phyloP scores from a whole-genome alignment of 164 flowering plant genomes.

The Vitis labrusca region DNA sequence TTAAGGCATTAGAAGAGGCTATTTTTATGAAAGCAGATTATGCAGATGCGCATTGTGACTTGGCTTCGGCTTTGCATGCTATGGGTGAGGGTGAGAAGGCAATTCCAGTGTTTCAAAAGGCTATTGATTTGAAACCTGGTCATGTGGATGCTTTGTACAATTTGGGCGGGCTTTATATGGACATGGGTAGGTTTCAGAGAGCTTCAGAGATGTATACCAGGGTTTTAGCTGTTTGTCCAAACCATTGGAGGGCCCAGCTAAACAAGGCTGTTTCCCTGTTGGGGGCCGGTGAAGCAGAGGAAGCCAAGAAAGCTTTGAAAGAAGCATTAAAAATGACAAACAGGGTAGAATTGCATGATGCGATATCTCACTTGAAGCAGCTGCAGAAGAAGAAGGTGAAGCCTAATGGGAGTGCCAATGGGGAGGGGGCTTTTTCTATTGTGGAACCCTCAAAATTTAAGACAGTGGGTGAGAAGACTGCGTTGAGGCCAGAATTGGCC shows the following conservation, averaged over 20 bases:
- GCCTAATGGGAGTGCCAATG: slow-evolving; percentile 52
- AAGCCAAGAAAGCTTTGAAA: slow-evolving; percentile 86
- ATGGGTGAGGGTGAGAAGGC: slow-evolving; percentile 92
- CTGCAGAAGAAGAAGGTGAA: slow-evolving; percentile 77
- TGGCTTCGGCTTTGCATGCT: slow-evolving; percentile 98
- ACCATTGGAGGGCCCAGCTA: slow-evolving; percentile 96
- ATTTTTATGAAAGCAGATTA: slow-evolving; percentile 86
- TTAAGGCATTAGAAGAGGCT: slow-evolving; percentile 95
- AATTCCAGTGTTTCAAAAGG: slow-evolving; percentile 94
- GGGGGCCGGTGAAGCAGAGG: slow-evolving; percentile 94
- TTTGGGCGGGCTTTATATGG: slow-evolving; percentile 92
- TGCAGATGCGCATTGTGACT: slow-evolving; percentile 98
- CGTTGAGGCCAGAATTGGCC: slow-evolving; percentile 64
- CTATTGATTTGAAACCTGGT: slow-evolving; percentile 93
- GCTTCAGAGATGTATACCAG: slow-evolving; percentile 98
- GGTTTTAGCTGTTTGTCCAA: slow-evolving; percentile 89
- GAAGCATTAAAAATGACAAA: slow-evolving; percentile 97
- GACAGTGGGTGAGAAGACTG: slow-evolving; percentile 63
- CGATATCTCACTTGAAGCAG: slow-evolving; percentile 85
- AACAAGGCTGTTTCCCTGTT: slow-evolving; percentile 92
- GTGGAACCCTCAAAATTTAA: slow-evolving; percentile 78
- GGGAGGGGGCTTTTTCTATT: slow-evolving; percentile 54
- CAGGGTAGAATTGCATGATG: slow-evolving; percentile 93
- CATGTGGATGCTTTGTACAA: slow-evolving; percentile 97
- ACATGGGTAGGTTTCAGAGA: slow-evolving; percentile 91